A percentile compares a stretch with the other conserved stretches of the same genome.
Conservation (phyloP, 192 early-diverging fungal genomes). For the Tieghemiomyces parasiticus region DNA sequence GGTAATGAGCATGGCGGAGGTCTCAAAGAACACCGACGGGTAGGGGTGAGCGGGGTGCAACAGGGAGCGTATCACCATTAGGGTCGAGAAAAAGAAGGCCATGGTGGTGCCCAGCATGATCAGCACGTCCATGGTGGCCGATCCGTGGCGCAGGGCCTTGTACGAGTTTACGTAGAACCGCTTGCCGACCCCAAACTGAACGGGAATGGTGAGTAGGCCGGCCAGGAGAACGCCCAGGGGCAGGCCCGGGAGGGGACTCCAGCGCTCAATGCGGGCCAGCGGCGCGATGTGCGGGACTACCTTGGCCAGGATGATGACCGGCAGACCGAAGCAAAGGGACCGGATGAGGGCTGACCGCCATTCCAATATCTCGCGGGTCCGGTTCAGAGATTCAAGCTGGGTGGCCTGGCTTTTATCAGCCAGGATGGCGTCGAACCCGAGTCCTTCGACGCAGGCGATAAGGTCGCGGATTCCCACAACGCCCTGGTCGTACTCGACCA, state of each 20-base stretch:
- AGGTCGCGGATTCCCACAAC: conserved; percentile 59
- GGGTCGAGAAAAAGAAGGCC: conserved; percentile 69
- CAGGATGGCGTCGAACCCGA: conserved; percentile 68
- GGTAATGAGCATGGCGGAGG: conserved; percentile 76
- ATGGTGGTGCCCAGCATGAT: conserved; percentile 73
- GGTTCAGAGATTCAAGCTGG: conserved; percentile 75
- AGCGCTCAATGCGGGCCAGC: conserved; percentile 14
- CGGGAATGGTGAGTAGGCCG: conserved; percentile 69
- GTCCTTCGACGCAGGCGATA: conserved; percentile 58
- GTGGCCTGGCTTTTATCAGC: conserved; percentile 41
- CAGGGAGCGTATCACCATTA: conserved; percentile 54
- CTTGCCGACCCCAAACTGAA: conserved; percentile 79
- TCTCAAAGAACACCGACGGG: conserved; percentile 88
- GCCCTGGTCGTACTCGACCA: conserved; percentile 48
- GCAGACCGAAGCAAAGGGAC: conserved; percentile 59
- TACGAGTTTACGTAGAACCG: conserved; percentile 66
- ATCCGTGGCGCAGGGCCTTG: conserved; percentile 61
- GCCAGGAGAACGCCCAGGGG: conserved; percentile 47
- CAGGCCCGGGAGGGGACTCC: conserved; percentile 43
- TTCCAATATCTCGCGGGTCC: conserved; percentile 69
- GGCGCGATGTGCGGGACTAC: conserved; percentile 20
- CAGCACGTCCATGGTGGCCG: conserved; percentile 94
- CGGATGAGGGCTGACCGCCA: conserved; percentile 55
- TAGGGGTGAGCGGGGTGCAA: conserved; percentile 30
- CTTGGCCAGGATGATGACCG: conserved; percentile 58